Percentiles rank a stretch among this genome's conserved stretches.
phyloP scores from a whole-genome alignment of 768 basidiomycete genomes.

The Multifurca ochricompacta region DNA sequence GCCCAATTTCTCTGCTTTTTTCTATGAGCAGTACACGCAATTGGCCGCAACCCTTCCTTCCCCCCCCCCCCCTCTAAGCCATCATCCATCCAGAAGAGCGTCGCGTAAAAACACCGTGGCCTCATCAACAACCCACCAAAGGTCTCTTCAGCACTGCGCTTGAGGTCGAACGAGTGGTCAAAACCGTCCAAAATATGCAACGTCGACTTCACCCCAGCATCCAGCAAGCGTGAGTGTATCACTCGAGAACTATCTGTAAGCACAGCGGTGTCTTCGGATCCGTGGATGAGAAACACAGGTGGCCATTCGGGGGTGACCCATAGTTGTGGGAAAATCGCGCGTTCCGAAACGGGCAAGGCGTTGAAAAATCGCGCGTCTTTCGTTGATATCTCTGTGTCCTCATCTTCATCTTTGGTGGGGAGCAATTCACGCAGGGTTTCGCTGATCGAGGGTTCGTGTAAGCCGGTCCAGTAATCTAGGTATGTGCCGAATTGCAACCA shows the following conservation, averaged over 20 bases:
- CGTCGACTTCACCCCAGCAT: conserved; percentile 31
- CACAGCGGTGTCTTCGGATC: conserved; percentile 41
- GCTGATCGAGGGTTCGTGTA: conserved; percentile 41
- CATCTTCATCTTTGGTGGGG: neutral
- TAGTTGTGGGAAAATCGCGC: conserved; percentile 42
- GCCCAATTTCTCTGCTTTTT: no score
- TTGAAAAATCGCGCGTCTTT: neutral
- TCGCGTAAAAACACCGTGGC: conserved; percentile 24
- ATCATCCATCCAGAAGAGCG: neutral
- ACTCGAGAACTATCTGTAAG: conserved; percentile 34
- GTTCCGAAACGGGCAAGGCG: conserved; percentile 29
- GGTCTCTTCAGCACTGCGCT: conserved; percentile 34
- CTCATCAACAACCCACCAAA: conserved; percentile 34
- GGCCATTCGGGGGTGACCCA: conserved; percentile 35
- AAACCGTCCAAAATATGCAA: conserved; percentile 34
- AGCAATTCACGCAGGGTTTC: conserved; percentile 29
- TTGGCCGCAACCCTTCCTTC: no score
- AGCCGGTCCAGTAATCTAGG: conserved; percentile 51
- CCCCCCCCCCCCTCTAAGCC: no score
- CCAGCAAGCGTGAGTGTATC: conserved; percentile 29
- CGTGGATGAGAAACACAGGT: conserved; percentile 40
- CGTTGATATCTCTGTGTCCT: no score
- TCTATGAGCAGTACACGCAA: no score
- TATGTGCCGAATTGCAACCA: conserved; percentile 52
- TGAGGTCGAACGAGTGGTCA: conserved; percentile 55